Base-by-base conservation (phyloP, 1,284 basidiomycete species). In the Cutaneotrichosporon sp. region DNA sequence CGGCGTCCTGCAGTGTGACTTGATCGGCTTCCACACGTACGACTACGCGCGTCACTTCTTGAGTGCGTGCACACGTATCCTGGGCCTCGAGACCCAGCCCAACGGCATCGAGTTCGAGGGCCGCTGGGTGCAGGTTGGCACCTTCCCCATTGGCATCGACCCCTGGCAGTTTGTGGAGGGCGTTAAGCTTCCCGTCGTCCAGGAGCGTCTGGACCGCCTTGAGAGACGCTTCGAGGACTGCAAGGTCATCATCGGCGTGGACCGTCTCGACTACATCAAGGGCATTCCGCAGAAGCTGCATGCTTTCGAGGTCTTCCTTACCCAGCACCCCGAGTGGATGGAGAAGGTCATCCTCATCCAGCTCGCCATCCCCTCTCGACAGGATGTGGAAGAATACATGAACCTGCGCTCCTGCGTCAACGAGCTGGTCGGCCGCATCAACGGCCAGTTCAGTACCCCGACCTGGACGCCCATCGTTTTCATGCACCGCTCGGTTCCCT, bases 401-500 rank as follows among this genome's bases (percentile, higher is more conserved):
- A 98, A 98, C 80, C 81, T 99, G 65, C 88, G 97, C 10, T 89
- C 93, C 11, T 94, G 90, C 2, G 95, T 99, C 54, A 99, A 99
- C 82, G 95, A 99, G 78, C 87, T 97, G 42, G 95, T 99, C 16
- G 97, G 97, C 0, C 87, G 95, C 31, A 98, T 99, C 82, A 99
- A 99, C 74, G 97, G 97, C 8, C 88, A 93, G 10, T 99, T 98
- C 73, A 97, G 97, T 24, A 98, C 95, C 0, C 94, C 98, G 67
- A 95, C 98, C 72, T 97, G 95, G 76, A 97, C 97, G 90, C 95
- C 95, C 4, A 99, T 99, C 67, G 95, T 99, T 78, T 98, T 97
- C 80, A 90, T 99, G 90, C 93, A 97, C 84, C 94, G 97, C 77
- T 90, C 88, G 69, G 84, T 99, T 65, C 83, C 87, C 2, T 97